Evolutionary conservation across 2,329 filamentous ascomycete species (phyloP), one percentile per base, ranked within the genome.

Genomic region (Aspergillus arachidicola): DNA sequence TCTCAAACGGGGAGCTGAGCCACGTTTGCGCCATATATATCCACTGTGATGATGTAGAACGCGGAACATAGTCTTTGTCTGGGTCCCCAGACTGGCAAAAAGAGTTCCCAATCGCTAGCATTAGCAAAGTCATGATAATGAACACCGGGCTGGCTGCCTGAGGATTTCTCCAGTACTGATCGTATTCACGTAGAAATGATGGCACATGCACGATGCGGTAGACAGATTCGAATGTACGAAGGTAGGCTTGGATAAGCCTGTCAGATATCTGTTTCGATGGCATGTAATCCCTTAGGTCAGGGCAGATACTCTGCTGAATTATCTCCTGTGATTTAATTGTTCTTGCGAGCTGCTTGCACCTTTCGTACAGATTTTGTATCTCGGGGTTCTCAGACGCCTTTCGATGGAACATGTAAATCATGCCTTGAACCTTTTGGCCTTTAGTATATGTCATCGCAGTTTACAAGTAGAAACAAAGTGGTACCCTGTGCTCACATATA

Each of bases 1-100:
- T 77, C 32, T 72, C 66, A 53, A 71, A 60, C 0, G 75, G 75
- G 10, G 28, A 50, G 41, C 36, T 30, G 19, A 64, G 50, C 64
- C 61, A 66, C 4, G 43, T 46, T 21, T 64, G 64, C 9, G 61
- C 61, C 2, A 38, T 36, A 30, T 59, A 57, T 21, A 66, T 46
- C 61, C 64, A 65, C 14, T 60, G 57, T 14, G 21, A 23, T 12
- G 57, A 30, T 32, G 53, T 32, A 10, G 46, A 23, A 14, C 46
- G 36, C 5, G 53, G 46, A 30, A 50, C 23, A 30, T 19, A 30
- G 46, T 11, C 46, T 19, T 10, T 28, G 9, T 10, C 6, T 28
- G 16, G 16, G 46, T 30, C 46, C 4, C 23, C 14, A 4, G 46
- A 16, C 16, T 50, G 46, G 26, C 23, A 50, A 28, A 50, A 50